Percentiles rank a stretch among this genome's conserved stretches.
Evolutionary conservation across 371 early-diverging fungal species (phyloP).

Genomic region (Mycotypha africana): DNA sequence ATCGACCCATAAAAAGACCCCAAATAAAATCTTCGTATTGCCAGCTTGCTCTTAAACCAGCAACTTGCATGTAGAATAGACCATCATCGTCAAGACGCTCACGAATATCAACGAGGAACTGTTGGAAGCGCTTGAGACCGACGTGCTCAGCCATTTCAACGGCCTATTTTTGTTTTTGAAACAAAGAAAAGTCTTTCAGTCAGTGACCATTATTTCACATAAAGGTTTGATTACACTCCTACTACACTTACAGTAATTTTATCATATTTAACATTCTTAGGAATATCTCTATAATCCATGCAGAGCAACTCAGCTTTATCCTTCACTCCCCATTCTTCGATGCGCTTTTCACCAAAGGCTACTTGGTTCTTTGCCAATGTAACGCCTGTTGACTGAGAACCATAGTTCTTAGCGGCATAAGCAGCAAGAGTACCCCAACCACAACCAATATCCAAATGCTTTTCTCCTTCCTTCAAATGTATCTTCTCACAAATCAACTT

Average conservation of each 20-base stretch:
- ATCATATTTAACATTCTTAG: conserved; percentile 77
- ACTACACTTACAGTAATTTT: conserved; percentile 78
- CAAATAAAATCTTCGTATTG: conserved; percentile 87
- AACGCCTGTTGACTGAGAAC: conserved; percentile 87
- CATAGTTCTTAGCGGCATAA: conserved; percentile 86
- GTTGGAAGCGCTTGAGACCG: conserved; percentile 87
- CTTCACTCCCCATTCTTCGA: conserved; percentile 78
- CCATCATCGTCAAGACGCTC: conserved; percentile 97
- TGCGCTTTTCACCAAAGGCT: conserved; percentile 80
- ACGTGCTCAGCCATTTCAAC: conserved; percentile 99
- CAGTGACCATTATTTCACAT: too few species aligned
- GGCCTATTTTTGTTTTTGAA: conserved; percentile 27
- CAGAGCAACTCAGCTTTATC: conserved; percentile 75
- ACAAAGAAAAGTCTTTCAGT: too few species aligned
- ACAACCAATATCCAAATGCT: conserved; percentile 95
- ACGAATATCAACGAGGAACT: conserved; percentile 87
- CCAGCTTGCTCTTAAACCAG: conserved; percentile 89
- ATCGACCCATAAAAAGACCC: conserved; percentile 97
- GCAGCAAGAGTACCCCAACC: conserved; percentile 96
- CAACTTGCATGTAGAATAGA: conserved; percentile 94
- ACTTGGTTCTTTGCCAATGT: conserved; percentile 91
- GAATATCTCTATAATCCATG: conserved; percentile 97
- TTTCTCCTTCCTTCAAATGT: conserved; percentile 83
- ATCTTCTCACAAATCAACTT: conserved; percentile 84
- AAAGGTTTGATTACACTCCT: too few species aligned